Conservation (phyloP, 2,329 filamentous ascomycete species). For the Fusarium mangiferae region DNA sequence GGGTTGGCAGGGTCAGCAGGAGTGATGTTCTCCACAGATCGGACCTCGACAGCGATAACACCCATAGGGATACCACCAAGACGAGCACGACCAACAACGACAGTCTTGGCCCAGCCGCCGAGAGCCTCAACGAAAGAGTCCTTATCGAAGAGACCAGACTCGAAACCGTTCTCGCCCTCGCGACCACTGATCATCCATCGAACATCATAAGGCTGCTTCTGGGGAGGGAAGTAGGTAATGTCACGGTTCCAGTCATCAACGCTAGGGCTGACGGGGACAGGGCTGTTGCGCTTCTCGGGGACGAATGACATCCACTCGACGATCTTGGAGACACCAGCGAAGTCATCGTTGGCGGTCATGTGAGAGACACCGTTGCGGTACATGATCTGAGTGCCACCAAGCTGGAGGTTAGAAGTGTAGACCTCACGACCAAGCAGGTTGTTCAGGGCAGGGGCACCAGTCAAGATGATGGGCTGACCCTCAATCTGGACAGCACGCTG, state of each 20-base stretch:
- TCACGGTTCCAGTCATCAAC: slow-evolving; percentile 94
- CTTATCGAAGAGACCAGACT: slow-evolving; percentile 93
- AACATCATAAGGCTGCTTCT: slow-evolving; percentile 90
- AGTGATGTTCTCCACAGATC: slow-evolving; percentile 94
- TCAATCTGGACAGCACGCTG: slow-evolving; percentile 99
- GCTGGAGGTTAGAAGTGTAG: slow-evolving; percentile 98
- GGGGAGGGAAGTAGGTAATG: slow-evolving; percentile 81
- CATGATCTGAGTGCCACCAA: slow-evolving; percentile 99
- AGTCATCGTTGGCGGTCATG: slow-evolving; percentile 97
- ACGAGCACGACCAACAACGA: slow-evolving; percentile 95
- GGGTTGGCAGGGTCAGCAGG: slow-evolving; percentile 98
- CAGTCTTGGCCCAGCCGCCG: slow-evolving; percentile 95
- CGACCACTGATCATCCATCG: slow-evolving; percentile 92
- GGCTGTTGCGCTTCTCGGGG: slow-evolving; percentile 92
- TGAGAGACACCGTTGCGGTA: slow-evolving; percentile 99
- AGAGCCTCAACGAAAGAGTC: slow-evolving; percentile 97
- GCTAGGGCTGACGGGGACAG: slow-evolving; percentile 90
- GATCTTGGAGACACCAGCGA: slow-evolving; percentile 97
- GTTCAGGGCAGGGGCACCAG: slow-evolving; percentile 96
- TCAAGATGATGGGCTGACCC: slow-evolving; percentile 98
- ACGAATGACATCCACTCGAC: slow-evolving; percentile 98
- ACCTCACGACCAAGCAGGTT: slow-evolving; percentile 98
- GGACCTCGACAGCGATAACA: slow-evolving; percentile 97
- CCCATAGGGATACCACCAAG: slow-evolving; percentile 97
- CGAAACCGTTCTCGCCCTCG: slow-evolving; percentile 80